These are phyloP conservation scores for Chaetomium globosum DNA, from an alignment of 2,329 filamentous ascomycete genomes.

Conservation along the genomic window DNA sequence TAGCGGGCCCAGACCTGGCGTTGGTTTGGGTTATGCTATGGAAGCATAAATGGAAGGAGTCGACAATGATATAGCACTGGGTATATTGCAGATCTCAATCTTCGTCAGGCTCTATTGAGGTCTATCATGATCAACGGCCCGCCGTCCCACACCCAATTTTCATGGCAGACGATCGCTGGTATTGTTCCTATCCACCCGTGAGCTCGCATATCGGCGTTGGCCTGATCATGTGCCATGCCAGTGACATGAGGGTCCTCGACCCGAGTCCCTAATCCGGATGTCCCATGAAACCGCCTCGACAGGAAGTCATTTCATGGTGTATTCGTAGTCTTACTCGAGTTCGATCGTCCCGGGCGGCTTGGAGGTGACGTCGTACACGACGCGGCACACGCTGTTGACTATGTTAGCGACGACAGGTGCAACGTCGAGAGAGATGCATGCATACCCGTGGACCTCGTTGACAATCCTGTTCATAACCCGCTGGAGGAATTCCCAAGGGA, in stretches of 20 bases:
- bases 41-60: neutral
- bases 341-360: conserved; percentile 75
- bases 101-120: neutral
- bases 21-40: neutral
- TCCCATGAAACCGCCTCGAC: neutral
- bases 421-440: neutral
- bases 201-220: neutral
- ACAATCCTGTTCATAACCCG: conserved; percentile 35
- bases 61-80: neutral
- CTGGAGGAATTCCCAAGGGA: conserved; percentile 35
- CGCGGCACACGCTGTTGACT: conserved; percentile 29
- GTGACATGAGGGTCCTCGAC: too few species aligned
- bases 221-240: neutral
- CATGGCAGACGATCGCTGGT: neutral
- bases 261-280: neutral
- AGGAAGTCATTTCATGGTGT: conserved; percentile 4
- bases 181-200: neutral
- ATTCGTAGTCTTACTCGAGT: conserved; percentile 59
- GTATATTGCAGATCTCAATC: conserved; percentile 7
- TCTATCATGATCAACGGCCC: conserved; percentile 16
- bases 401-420: conserved; percentile 9
- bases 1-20: neutral
- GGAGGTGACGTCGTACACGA: conserved; percentile 50
- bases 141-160: conserved; percentile 2
- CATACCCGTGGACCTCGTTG: conserved; percentile 35